phyloP scores from a whole-genome alignment of 331 rosid genomes.

The Malus hybrid region DNA sequence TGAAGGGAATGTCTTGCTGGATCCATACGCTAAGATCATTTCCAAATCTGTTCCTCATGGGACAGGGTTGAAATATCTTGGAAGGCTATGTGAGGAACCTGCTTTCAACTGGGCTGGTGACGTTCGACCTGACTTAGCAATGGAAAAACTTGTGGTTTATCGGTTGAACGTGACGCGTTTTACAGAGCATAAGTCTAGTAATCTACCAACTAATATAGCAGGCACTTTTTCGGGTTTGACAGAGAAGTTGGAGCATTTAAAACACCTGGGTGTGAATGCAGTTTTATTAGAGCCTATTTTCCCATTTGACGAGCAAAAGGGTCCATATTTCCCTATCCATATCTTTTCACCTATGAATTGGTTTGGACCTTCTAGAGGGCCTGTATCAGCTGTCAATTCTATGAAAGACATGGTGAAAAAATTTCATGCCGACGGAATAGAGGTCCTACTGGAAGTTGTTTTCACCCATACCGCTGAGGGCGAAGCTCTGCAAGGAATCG shows the following conservation, averaged over 20 bases:
- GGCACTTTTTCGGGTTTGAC: conserved; percentile 82
- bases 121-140: conserved; percentile 33
- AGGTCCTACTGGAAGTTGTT: conserved; percentile 88
- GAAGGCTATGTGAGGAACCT: conserved; percentile 51
- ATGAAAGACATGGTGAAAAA: conserved; percentile 79
- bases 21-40: conserved; percentile 76
- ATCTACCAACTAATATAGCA: conserved; percentile 46
- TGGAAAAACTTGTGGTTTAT: conserved; percentile 61
- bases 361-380: conserved; percentile 59
- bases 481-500: conserved; percentile 73
- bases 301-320: conserved; percentile 60
- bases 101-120: conserved; percentile 71
- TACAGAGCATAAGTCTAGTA: conserved; percentile 60
- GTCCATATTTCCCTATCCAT: conserved; percentile 79
- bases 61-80: conserved; percentile 42
- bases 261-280: conserved; percentile 71
- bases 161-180: conserved; percentile 62
- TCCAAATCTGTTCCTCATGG: conserved; percentile 29
- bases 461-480: conserved; percentile 55
- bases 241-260: conserved; percentile 65
- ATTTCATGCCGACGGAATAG: conserved; percentile 78
- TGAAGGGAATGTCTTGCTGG: conserved; percentile 40
- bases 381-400: conserved; percentile 51
- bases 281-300: conserved; percentile 75
- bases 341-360: conserved; percentile 61